Base-by-base conservation (phyloP, 73 alveolate genomes). In the Paramecium sonneborni region DNA sequence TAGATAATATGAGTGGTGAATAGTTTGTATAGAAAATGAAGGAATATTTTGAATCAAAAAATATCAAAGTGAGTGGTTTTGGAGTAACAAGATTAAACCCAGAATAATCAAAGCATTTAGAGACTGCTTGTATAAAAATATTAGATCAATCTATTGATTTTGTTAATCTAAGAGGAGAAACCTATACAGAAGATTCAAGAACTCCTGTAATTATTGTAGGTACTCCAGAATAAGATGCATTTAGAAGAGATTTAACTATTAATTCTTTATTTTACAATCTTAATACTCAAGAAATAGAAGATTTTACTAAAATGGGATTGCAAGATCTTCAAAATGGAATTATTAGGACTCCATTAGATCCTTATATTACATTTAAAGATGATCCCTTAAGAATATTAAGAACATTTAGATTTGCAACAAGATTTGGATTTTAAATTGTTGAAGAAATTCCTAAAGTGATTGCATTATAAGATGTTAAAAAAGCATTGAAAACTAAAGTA, bases 381-480 rank as follows among this genome's bases (percentile, higher is more conserved):
- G 99, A 98, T 92, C 99, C 99, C 15, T 92, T 98, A n/a, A 92
- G 99, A 96, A 96, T 98, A 24, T 92, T 98, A 82, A 96, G 99
- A 94, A 97, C 99, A 88, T 88, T 98, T 70, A 94, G 99, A 85
- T 98, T 98, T 92, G 99, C 99, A 23, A 86, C 99, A 6, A 95
- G 99, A 92, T 98, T 96, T 92, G 92, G 87, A 28, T 97, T 98
- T 88, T 85, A 85, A 88, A 97, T 98, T 21, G 92, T 92, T 39
- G 97, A 95, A 28, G 98, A 98, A 44, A 96, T 98, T 28, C 56
- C 72, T 86, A 94, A 94, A 44, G 97, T 98, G 10, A 96, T 96
- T 32, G 93, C 70, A 34, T 69, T 4, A 26, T 26, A 92, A 58
- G 93, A 95, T 74, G 92, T 97, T 21, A 93, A 55, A 92, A 79